These are phyloP conservation scores for Herpetomonas tarakana DNA, from an alignment of 208 protist genomes.

Conservation along the genomic window DNA sequence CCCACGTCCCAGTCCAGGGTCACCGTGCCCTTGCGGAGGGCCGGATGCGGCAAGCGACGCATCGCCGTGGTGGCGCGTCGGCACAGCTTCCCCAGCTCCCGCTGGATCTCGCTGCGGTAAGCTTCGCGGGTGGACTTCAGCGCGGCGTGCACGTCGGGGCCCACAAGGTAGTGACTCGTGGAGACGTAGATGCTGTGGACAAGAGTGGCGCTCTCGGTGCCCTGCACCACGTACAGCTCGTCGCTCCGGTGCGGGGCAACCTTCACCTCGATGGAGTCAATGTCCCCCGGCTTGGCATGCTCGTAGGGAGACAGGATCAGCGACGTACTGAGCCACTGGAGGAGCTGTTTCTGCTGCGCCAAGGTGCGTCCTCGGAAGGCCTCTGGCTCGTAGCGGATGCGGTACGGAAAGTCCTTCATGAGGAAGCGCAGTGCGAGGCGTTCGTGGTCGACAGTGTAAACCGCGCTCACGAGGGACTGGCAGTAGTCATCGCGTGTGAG, in stretches of 20 bases:
- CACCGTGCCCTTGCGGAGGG: conserved; percentile 38
- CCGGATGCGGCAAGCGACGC: conserved; percentile 43
- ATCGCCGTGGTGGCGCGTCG: conserved; percentile 34
- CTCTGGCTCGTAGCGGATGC: conserved; percentile 54
- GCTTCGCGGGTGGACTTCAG: conserved; percentile 14
- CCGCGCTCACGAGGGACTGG: conserved; percentile 15
- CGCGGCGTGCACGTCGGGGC: conserved; percentile 36
- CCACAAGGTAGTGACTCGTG: conserved; percentile 25
- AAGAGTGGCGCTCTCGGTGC: conserved; percentile 23
- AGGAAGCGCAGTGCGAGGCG: conserved; percentile 44
- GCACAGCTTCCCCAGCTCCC: conserved; percentile 22
- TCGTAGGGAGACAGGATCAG: conserved; percentile 63
- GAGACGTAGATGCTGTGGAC: conserved; percentile 63
- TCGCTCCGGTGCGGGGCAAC: conserved; percentile 51
- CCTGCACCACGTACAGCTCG: conserved; percentile 26
- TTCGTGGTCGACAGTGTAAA: conserved; percentile 72
- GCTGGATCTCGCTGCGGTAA: conserved; percentile 20
- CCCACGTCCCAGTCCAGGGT: conserved; percentile 45
- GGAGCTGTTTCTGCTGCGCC: conserved; percentile 44
- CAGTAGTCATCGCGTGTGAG: conserved; percentile 49
- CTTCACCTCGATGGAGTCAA: conserved; percentile 57
- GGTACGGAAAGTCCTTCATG: conserved; percentile 45
- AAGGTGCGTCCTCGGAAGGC: conserved; percentile 35
- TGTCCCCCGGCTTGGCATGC: conserved; percentile 6
- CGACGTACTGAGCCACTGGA: conserved; percentile 77